Percentiles rank a stretch among this genome's conserved stretches.
Conservation (phyloP, 495 filamentous ascomycete genomes). For the Penicillium manginii region DNA sequence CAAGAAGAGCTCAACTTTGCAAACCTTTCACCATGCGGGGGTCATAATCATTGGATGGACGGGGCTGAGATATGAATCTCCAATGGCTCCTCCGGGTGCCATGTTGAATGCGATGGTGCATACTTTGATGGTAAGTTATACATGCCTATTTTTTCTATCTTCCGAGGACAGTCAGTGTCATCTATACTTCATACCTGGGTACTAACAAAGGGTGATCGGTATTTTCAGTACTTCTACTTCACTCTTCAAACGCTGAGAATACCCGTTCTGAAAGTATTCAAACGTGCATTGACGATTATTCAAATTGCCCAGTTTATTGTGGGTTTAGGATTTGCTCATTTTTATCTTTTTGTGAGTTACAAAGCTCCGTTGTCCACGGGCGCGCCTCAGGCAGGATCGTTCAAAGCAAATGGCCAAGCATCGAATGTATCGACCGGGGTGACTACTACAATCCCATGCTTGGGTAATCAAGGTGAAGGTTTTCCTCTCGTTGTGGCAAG, state of each 20-base stretch:
- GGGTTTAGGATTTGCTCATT: slow-evolving; percentile 9
- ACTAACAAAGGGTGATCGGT: background rate
- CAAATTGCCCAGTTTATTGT: slow-evolving; percentile 24
- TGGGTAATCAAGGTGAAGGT: slow-evolving; percentile 16
- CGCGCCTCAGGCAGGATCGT: background rate
- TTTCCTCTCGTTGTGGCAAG: slow-evolving; percentile 5
- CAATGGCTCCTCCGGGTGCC: slow-evolving; percentile 64
- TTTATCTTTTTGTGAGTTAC: slow-evolving; percentile 18
- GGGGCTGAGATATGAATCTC: slow-evolving; percentile 18
- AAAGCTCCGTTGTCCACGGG: slow-evolving; percentile 3
- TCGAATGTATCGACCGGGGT: background rate
- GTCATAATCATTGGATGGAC: slow-evolving; percentile 69
- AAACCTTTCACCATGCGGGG: slow-evolving; percentile 88
- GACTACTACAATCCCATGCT: slow-evolving; percentile 10
- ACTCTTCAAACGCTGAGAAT: slow-evolving; percentile 20
- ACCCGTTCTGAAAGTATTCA: slow-evolving; percentile 10
- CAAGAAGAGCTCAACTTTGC: slow-evolving; percentile 76
- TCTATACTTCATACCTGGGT: background rate
- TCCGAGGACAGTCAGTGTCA: background rate
- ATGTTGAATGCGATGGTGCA: slow-evolving; percentile 84
- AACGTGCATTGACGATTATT: slow-evolving; percentile 20
- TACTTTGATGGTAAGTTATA: slow-evolving; percentile 69
- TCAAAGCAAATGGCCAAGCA: background rate
- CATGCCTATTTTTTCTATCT: background rate
- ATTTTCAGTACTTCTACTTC: slow-evolving; percentile 22